Evolutionary conservation across 2,329 filamentous ascomycete genomes (phyloP).

Genomic region (Mycosphaerella sp.): DNA sequence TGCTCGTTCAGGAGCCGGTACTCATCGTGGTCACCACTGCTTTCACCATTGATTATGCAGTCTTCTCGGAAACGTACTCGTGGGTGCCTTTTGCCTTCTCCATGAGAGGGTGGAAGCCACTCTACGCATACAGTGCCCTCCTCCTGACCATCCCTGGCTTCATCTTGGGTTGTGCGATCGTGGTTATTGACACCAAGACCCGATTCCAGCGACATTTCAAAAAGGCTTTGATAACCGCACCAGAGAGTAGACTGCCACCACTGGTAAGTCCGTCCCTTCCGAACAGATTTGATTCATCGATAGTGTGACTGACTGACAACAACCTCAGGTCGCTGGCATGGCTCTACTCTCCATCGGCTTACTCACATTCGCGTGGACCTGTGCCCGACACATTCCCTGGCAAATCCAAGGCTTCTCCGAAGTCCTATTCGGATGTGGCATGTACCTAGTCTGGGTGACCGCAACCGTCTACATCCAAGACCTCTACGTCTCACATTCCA

Average conservation of each 20-base stretch:
- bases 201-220: constrained; percentile 6
- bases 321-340: constrained; percentile 12
- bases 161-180: constrained; percentile 1
- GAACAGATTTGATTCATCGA: too few species aligned
- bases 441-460: constrained; percentile 16
- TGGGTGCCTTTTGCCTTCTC: constrained; percentile 11
- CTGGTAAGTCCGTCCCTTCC: constrained; percentile 5
- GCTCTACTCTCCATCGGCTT: constrained; percentile 5
- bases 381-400: background rate
- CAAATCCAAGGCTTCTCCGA: constrained; percentile 4
- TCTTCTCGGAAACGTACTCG: constrained; percentile 31
- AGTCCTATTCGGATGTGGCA: constrained; percentile 8
- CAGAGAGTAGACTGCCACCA: constrained; percentile 14
- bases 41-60: constrained; percentile 31
- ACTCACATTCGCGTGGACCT: constrained; percentile 10
- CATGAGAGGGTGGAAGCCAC: constrained; percentile 2
- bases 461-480: constrained; percentile 16
- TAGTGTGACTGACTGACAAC: background rate
- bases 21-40: constrained; percentile 21
- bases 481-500: constrained; percentile 14
- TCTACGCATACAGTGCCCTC: constrained; percentile 4
- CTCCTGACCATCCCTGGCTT: constrained; percentile 10
- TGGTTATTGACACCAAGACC: constrained; percentile 11
- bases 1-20: constrained; percentile 15
- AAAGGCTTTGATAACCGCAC: constrained; percentile 4